phyloP scores from a whole-genome alignment of 225 moss, liverwort and hornwort species.

The Physcomitrellopsis africana region DNA sequence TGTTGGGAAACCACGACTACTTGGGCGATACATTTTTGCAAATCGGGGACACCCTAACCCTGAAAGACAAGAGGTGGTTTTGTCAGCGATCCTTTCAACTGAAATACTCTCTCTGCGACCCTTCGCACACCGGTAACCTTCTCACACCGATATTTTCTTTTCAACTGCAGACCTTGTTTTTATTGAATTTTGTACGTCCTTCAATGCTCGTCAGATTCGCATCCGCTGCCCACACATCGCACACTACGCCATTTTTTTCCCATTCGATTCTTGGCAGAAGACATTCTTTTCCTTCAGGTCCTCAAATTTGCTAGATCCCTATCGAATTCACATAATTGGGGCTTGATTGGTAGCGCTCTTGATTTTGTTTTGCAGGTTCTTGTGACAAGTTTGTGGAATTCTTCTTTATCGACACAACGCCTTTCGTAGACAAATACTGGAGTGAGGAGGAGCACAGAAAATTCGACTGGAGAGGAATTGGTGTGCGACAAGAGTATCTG shows the following conservation, averaged over 20 bases:
- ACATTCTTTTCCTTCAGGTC: too few species aligned
- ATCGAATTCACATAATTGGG: background rate
- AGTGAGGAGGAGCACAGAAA: conserved; percentile 28
- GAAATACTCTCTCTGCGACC: conserved; percentile 58
- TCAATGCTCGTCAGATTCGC: too few species aligned
- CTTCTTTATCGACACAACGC: conserved; percentile 79
- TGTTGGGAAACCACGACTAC: conserved; percentile 85
- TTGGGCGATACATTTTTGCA: conserved; percentile 75
- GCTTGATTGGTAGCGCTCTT: background rate
- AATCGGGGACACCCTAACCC: conserved; percentile 54
- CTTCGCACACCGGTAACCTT: background rate
- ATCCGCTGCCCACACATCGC: too few species aligned
- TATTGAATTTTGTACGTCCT: too few species aligned
- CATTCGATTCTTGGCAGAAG: too few species aligned
- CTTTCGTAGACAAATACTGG: conserved; percentile 79
- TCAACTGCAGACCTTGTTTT: too few species aligned
- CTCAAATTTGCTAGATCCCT: too few species aligned
- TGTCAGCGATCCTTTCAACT: conserved; percentile 69
- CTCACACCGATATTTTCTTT: conserved; percentile 37
- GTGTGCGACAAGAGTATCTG: conserved; percentile 58
- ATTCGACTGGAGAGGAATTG: conserved; percentile 71
- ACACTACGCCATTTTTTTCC: too few species aligned
- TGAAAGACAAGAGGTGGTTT: conserved; percentile 70
- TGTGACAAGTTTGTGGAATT: conserved; percentile 59
- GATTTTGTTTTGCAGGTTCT: conserved; percentile 31